phyloP scores from a whole-genome alignment of 139 green algal genomes.

The Yamagishiella unicocca region DNA sequence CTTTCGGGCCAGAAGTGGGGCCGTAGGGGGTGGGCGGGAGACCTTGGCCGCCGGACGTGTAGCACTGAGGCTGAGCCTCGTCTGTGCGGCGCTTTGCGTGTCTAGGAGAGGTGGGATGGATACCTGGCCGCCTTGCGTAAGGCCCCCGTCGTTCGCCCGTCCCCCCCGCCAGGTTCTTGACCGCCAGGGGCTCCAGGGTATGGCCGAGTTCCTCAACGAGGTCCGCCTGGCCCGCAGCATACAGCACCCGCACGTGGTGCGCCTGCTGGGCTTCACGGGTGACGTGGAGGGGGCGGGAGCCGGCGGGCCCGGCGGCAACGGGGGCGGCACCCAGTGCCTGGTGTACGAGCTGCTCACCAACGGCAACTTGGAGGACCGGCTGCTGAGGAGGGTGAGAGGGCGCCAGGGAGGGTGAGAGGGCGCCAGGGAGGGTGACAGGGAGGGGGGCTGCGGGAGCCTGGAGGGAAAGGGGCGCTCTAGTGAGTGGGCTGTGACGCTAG shows the following conservation, averaged over 20 bases:
- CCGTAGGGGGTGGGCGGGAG: too few relatives aligned
- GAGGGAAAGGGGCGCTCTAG: too few relatives aligned
- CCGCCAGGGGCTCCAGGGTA: slow-evolving; percentile 60
- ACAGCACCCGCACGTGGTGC: slow-evolving; percentile 59
- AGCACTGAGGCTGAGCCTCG: too few relatives aligned
- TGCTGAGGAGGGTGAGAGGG: slow-evolving; percentile 41
- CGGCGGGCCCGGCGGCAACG: not conserved
- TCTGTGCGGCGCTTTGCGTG: too few relatives aligned
- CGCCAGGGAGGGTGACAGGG: too few relatives aligned
- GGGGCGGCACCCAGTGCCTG: slow-evolving; percentile 47
- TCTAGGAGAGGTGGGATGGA: too few relatives aligned
- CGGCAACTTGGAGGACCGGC: slow-evolving; percentile 61
- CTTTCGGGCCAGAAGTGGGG: too few relatives aligned
- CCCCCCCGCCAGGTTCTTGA: slow-evolving; percentile 52
- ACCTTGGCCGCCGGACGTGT: too few relatives aligned
- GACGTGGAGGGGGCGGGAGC: slow-evolving; percentile 10
- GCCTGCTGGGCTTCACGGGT: slow-evolving; percentile 60
- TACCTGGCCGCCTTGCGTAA: too few relatives aligned
- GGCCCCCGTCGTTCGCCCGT: not conserved
- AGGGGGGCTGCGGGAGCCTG: too few relatives aligned
- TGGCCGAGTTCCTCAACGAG: slow-evolving; percentile 64
- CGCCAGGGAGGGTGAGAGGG: not conserved
- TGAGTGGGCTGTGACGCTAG: too few relatives aligned
- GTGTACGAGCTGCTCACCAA: slow-evolving; percentile 67
- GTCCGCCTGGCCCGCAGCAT: slow-evolving; percentile 45